Percentiles rank a stretch among this genome's conserved stretches.
Conservation (phyloP, 2,329 filamentous ascomycete species). For the Huntiella bhutanensis region DNA sequence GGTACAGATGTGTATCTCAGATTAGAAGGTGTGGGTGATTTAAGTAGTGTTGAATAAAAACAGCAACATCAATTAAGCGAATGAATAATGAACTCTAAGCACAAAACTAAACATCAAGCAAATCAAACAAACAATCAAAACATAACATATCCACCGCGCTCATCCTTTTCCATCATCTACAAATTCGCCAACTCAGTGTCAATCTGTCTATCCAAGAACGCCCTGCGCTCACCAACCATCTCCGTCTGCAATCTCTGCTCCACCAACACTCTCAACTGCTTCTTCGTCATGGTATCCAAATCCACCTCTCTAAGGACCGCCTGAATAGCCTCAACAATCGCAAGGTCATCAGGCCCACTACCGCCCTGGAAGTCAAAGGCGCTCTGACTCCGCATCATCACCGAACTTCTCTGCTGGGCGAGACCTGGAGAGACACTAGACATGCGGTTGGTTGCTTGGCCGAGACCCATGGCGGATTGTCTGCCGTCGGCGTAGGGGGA, state of each 20-base stretch:
- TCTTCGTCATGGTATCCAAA: conserved; percentile 94
- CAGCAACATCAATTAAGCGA: conserved; percentile 14
- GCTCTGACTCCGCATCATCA: conserved; percentile 28
- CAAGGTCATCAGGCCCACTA: conserved; percentile 52
- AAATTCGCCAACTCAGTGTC: conserved; percentile 86
- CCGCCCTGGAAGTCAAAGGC: conserved; percentile 43
- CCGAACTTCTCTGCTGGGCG: conserved; percentile 19
- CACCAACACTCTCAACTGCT: conserved; percentile 77
- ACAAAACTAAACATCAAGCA: not conserved
- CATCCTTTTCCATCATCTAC: conserved; percentile 27
- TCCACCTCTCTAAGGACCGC: conserved; percentile 72
- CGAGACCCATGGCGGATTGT: conserved; percentile 45
- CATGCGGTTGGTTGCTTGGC: conserved; percentile 27
- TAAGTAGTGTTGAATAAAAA: conserved; percentile 16
- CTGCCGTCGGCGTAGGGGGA: conserved; percentile 41
- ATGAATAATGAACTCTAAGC: conserved; percentile 9
- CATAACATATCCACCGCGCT: not conserved
- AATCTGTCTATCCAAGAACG: conserved; percentile 83
- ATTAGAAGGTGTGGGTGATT: conserved; percentile 42
- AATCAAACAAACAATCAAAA: conserved; percentile 5
- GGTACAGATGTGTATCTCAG: conserved; percentile 52
- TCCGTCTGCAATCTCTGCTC: conserved; percentile 89
- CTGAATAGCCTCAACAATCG: conserved; percentile 72
- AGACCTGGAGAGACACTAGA: conserved; percentile 28
- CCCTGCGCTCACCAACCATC: conserved; percentile 64